phyloP scores from a whole-genome alignment of 2,329 filamentous ascomycete species.

The Davidsoniella australis region DNA sequence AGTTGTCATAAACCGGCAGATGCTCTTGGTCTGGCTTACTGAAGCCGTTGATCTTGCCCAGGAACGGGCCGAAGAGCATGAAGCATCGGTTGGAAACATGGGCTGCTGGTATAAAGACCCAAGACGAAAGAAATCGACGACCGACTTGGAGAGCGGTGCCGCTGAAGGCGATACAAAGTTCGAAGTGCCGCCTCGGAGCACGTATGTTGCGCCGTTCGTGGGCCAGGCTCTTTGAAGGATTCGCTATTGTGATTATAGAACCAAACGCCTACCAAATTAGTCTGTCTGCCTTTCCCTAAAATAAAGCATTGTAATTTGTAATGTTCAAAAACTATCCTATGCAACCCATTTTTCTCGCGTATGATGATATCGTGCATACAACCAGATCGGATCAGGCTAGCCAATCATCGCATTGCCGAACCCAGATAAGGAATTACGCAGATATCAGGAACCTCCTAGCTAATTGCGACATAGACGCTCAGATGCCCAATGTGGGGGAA shows the following conservation, averaged over 20 bases:
- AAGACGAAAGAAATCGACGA: not conserved
- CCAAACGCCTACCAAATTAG: too few relatives aligned
- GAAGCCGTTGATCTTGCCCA: not conserved
- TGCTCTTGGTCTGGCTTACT: slow-evolving; percentile 6
- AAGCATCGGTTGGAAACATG: not conserved
- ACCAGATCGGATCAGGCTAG: too few relatives aligned
- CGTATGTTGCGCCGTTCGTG: not conserved
- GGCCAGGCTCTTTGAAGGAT: slow-evolving; percentile 5
- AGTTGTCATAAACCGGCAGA: slow-evolving; percentile 11
- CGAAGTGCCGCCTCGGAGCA: not conserved
- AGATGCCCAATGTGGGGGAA: too few relatives aligned
- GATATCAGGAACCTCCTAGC: too few relatives aligned
- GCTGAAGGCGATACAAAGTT: not conserved
- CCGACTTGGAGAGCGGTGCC: not conserved
- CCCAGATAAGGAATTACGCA: too few relatives aligned
- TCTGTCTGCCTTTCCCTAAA: too few relatives aligned
- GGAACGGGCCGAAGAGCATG: not conserved
- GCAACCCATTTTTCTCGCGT: too few relatives aligned
- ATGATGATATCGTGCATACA: too few relatives aligned
- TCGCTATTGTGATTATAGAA: not conserved
- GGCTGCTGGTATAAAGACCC: slow-evolving; percentile 3
- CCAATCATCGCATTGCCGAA: too few relatives aligned
- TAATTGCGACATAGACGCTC: too few relatives aligned
- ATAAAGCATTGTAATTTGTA: too few relatives aligned
- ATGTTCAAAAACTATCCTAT: too few relatives aligned